Percentiles rank a stretch among this genome's conserved stretches.
Evolutionary conservation across 2,329 filamentous ascomycete species (phyloP).

Genomic region (Colletotrichum falcatum): DNA sequence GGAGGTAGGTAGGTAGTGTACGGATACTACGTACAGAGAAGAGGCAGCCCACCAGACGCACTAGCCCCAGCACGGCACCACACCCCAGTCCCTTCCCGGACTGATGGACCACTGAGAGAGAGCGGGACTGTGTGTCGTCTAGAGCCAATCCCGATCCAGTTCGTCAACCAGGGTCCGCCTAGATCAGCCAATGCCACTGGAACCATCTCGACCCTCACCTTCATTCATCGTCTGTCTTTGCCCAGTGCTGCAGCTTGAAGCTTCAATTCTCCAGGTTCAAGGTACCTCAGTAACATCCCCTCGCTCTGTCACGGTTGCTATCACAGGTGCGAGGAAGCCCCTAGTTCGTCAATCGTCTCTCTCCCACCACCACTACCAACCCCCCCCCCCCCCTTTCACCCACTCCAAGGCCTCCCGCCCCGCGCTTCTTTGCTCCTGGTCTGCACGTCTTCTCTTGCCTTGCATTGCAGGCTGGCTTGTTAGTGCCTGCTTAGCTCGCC

Average conservation of each 20-base stretch:
- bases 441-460: conserved; percentile 23
- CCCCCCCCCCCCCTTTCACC: not conserved
- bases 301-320: conserved; percentile 34
- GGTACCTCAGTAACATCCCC: conserved; percentile 6
- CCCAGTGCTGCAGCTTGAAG: conserved; percentile 8
- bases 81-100: not conserved
- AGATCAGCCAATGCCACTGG: conserved; percentile 26
- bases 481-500: not conserved
- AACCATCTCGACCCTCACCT: conserved; percentile 20
- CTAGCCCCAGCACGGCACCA: conserved; percentile 20
- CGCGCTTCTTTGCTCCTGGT: not conserved
- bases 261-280: conserved; percentile 1
- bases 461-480: not conserved
- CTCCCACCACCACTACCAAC: not conserved
- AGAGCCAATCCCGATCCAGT: conserved; percentile 12
- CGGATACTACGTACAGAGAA: no score
- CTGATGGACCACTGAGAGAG: conserved; percentile 5
- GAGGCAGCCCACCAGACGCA: conserved; percentile 32
- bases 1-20: no score
- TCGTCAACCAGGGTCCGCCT: not conserved
- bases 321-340: conserved; percentile 22
- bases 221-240: not conserved
- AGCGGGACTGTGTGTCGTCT: not conserved
- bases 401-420: no score
- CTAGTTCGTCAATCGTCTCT: conserved; percentile 20